Conservation (phyloP, 2,329 filamentous ascomycete species). For the Clarireedia monteithiana region DNA sequence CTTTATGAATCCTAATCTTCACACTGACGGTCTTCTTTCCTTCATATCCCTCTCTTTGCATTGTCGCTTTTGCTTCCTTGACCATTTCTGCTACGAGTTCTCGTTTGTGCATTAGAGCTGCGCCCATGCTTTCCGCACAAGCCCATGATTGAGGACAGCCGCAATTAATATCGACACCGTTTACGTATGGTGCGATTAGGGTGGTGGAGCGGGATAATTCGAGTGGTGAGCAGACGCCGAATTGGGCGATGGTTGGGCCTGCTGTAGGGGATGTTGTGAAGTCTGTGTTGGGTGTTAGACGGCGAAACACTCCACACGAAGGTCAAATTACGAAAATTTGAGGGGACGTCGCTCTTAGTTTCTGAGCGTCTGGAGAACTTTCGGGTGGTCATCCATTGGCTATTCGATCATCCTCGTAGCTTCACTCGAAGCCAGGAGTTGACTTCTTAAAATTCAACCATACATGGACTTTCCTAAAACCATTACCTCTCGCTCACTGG, state of each 20-base stretch:
- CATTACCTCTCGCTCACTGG: no score
- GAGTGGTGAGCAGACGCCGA: slow-evolving; percentile 52
- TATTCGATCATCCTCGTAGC: no score
- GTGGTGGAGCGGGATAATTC: slow-evolving; percentile 57
- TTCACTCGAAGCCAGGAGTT: no score
- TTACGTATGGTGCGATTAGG: slow-evolving; percentile 52
- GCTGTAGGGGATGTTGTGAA: slow-evolving; percentile 50
- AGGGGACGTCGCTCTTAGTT: not conserved
- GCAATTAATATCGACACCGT: slow-evolving; percentile 64
- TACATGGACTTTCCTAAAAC: no score
- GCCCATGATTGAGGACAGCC: slow-evolving; percentile 69
- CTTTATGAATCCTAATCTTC: slow-evolving; percentile 62
- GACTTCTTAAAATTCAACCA: no score
- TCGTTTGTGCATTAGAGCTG: slow-evolving; percentile 58
- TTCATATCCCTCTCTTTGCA: slow-evolving; percentile 46
- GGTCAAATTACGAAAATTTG: not conserved
- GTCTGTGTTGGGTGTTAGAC: slow-evolving; percentile 33
- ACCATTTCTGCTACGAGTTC: slow-evolving; percentile 62
- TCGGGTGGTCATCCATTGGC: no score
- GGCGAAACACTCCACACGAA: not conserved
- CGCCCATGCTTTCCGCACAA: slow-evolving; percentile 58
- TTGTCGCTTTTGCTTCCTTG: slow-evolving; percentile 42
- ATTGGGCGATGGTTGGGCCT: slow-evolving; percentile 58
- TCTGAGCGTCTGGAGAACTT: not conserved
- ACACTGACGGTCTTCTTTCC: slow-evolving; percentile 50